Base-by-base conservation (phyloP, 1,284 basidiomycete species). In the Erythrobasidium hasegawianum region DNA sequence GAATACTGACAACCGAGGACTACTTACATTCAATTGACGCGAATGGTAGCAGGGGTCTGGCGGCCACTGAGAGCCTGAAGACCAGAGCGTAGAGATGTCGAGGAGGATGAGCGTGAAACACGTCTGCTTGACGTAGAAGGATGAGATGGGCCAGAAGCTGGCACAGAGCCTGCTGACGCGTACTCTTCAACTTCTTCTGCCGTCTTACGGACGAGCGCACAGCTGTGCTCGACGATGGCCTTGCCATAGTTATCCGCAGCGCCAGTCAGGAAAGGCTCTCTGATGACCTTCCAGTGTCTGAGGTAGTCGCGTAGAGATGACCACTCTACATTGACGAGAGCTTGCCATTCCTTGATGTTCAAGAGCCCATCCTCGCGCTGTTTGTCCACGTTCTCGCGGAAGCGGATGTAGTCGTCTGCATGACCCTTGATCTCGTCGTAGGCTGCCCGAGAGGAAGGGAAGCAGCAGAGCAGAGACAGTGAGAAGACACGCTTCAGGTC, bases 361-460 rank as follows among this genome's bases (percentile, higher is more conserved):
- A 18, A 18, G 33, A 33, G 33, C 5, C 33, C 33, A 24, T 47
- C 43, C n/a, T 24, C 43, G 16, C 43, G 43, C 8, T 18, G n/a
- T 8, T 24, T 24, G 43, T 47, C 43, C 5, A 47, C 7, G 16
- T 24, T 4, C 22, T 16, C n/a, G 16, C 43, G 43, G 43, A 47
- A 47, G 43, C 43, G 43, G 43, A 47, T 14, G 22, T 47, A 47
- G 16, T n/a, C 43, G 43, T 47, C 43, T 24, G 43, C 43, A 47
- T 47, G 43, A n/a, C 22, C 8, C 43, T 47, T 47, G 43, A 47
- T 18, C 43, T 47, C 43, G 43, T 47, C 43, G 43, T 47, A 24
- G 4, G 43, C 43, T 18, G 43, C 43, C 7, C n/a, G 22, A 47
- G 43, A n/a, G 14, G 22, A 47, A 16, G 43, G 43, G n/a, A 24